phyloP scores from a whole-genome alignment of 345 rosid genomes.

The Brassica incana region DNA sequence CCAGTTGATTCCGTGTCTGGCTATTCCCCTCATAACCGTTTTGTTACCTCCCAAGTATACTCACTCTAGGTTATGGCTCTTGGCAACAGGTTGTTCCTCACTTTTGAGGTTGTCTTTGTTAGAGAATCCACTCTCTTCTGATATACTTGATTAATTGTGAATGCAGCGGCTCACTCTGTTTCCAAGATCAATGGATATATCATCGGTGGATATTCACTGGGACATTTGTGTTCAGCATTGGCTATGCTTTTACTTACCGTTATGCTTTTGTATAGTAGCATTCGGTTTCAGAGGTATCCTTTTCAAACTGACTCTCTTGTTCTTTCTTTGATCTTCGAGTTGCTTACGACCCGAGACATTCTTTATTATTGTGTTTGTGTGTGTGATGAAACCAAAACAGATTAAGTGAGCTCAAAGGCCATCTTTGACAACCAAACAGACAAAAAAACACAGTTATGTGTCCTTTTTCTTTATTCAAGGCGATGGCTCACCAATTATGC shows the following conservation, averaged over 20 bases:
- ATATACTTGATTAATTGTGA: background rate
- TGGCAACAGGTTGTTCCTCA: slow-evolving; percentile 57
- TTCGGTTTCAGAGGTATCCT: slow-evolving; percentile 65
- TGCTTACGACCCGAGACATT: background rate
- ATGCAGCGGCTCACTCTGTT: slow-evolving; percentile 55
- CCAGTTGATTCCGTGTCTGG: slow-evolving; percentile 77
- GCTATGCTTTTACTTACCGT: slow-evolving; percentile 57
- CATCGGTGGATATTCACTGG: slow-evolving; percentile 80
- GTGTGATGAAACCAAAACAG: slow-evolving; percentile 44
- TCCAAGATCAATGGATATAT: slow-evolving; percentile 58
- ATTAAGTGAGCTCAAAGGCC: slow-evolving; percentile 60
- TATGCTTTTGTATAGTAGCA: slow-evolving; percentile 68
- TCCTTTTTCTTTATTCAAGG: too few species aligned
- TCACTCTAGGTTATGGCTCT: slow-evolving; percentile 78
- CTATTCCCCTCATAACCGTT: slow-evolving; percentile 58
- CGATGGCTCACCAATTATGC: too few species aligned
- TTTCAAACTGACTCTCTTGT: background rate
- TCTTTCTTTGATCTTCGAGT: background rate
- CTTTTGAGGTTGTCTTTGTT: background rate
- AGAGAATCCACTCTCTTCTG: background rate
- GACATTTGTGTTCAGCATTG: slow-evolving; percentile 62
- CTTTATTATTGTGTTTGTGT: background rate
- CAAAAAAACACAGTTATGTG: too few species aligned
- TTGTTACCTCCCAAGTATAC: slow-evolving; percentile 71
- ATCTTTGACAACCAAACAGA: slow-evolving; percentile 38